phyloP scores from a whole-genome alignment of 148 eudicot species.

The Polygonum maritimum region DNA sequence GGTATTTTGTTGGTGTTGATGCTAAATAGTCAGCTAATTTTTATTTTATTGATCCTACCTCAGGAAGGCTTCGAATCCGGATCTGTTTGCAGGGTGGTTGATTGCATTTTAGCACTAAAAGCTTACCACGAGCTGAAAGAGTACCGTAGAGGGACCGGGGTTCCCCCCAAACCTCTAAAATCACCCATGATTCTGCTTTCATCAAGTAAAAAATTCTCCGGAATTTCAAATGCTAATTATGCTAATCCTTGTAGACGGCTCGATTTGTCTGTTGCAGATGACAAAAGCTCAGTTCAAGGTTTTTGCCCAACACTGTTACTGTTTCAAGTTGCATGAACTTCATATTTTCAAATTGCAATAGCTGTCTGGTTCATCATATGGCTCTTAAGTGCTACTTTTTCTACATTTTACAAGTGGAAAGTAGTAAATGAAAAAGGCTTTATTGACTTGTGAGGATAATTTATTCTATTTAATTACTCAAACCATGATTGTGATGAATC shows the following conservation, averaged over 20 bases:
- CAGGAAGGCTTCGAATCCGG: constrained; percentile 71
- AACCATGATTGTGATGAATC: not conserved
- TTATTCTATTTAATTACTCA: not conserved
- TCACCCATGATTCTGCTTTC: constrained; percentile 54
- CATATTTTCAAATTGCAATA: not conserved
- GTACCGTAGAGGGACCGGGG: constrained; percentile 57
- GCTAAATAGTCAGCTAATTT: not conserved
- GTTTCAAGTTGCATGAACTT: not conserved
- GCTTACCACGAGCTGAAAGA: constrained; percentile 78
- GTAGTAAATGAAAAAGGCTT: not conserved
- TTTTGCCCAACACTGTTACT: not conserved
- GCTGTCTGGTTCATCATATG: not conserved
- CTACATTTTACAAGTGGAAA: not conserved
- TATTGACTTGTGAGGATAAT: not conserved
- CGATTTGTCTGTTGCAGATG: constrained; percentile 35
- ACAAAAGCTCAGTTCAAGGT: constrained; percentile 56
- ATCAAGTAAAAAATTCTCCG: constrained; percentile 33
- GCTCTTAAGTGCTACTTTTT: not conserved
- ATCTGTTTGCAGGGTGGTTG: constrained; percentile 64
- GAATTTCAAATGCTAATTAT: constrained; percentile 19
- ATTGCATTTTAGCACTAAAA: constrained; percentile 76
- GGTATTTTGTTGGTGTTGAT: too few species aligned
- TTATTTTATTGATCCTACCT: not conserved
- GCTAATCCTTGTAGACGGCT: constrained; percentile 32
- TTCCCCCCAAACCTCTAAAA: constrained; percentile 49